A percentile compares a stretch with the other conserved stretches of the same genome.
Evolutionary conservation across 768 basidiomycete species (phyloP).

Genomic region (Boletus rex-veris): DNA sequence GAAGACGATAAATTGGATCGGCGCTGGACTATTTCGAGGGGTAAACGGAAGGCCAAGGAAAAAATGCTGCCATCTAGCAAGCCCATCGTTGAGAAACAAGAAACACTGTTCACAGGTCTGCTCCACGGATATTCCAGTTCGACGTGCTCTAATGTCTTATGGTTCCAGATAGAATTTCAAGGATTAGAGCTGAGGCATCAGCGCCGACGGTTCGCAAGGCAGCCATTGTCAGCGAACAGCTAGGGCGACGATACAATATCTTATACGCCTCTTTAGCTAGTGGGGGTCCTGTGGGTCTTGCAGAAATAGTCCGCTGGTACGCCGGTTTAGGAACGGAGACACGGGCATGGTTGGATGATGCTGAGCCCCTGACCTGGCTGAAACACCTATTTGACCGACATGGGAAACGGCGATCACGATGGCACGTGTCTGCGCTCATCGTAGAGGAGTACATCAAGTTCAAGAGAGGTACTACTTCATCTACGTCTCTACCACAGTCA

Average conservation of each 20-base stretch:
- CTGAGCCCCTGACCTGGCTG: constrained; percentile 73
- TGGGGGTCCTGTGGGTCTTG: constrained; percentile 40
- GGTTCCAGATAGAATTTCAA: constrained; percentile 51
- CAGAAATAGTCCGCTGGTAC: constrained; percentile 59
- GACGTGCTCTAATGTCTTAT: background rate
- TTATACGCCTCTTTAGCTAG: constrained; percentile 40
- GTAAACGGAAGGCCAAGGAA: constrained; percentile 58
- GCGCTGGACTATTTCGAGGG: constrained; percentile 54
- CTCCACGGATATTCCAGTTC: constrained; percentile 1
- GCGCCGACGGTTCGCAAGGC: constrained; percentile 62
- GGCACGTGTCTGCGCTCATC: constrained; percentile 67
- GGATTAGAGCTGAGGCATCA: constrained; percentile 48
- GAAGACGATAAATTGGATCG: constrained; percentile 59
- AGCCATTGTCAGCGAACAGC: constrained; percentile 58
- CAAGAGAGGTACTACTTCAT: constrained; percentile 27
- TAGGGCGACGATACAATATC: constrained; percentile 62
- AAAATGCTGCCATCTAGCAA: constrained; percentile 39
- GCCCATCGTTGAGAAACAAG: constrained; percentile 54
- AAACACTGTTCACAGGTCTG: constrained; percentile 54
- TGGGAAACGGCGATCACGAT: constrained; percentile 42
- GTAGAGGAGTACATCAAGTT: constrained; percentile 61
- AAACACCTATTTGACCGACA: constrained; percentile 57
- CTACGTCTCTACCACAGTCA: constrained; percentile 14
- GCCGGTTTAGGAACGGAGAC: constrained; percentile 44
- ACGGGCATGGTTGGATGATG: constrained; percentile 52